Percentiles rank a stretch among this genome's conserved stretches.
Conservation (phyloP, 345 rosid genomes). For the Lagerstroemia speciosa region DNA sequence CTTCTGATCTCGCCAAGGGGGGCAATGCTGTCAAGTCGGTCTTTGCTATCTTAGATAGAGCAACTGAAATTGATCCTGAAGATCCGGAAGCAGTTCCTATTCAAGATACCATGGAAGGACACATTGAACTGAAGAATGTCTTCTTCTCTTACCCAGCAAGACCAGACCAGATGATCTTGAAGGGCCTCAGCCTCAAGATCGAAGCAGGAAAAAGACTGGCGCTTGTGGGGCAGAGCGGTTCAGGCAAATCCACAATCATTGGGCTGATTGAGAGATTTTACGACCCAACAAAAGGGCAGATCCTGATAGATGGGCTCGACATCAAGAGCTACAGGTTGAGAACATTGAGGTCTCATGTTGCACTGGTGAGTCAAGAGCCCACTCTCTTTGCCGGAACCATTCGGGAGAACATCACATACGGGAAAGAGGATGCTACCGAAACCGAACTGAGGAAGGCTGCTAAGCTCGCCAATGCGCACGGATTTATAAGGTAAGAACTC, state of each 20-base stretch:
- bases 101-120: slow-evolving; percentile 12
- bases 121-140: slow-evolving; percentile 29
- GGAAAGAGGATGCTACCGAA: slow-evolving; percentile 20
- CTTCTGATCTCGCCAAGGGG: slow-evolving; percentile 35
- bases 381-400: slow-evolving; percentile 35
- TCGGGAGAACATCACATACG: slow-evolving; percentile 23
- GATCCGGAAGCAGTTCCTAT: slow-evolving; percentile 13
- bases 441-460: slow-evolving; percentile 30
- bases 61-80: slow-evolving; percentile 32
- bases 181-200: slow-evolving; percentile 24
- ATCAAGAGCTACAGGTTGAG: slow-evolving; percentile 33
- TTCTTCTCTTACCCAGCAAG: slow-evolving; percentile 32
- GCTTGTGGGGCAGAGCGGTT: slow-evolving; percentile 38
- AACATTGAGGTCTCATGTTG: slow-evolving; percentile 32
- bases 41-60: slow-evolving; percentile 25
- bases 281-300: slow-evolving; percentile 26
- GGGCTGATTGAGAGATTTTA: slow-evolving; percentile 39
- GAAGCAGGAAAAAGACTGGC: slow-evolving; percentile 37
- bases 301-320: slow-evolving; percentile 26
- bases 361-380: slow-evolving; percentile 43
- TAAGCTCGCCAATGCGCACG: slow-evolving; percentile 27
- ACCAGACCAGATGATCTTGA: slow-evolving; percentile 32
- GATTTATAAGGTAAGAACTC: slow-evolving; percentile 26
- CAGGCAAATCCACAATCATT: slow-evolving; percentile 44
- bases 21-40: slow-evolving; percentile 26